Percentiles rank a stretch among this genome's conserved stretches.
phyloP scores from a whole-genome alignment of 768 basidiomycete species.

The Boletus edulis region DNA sequence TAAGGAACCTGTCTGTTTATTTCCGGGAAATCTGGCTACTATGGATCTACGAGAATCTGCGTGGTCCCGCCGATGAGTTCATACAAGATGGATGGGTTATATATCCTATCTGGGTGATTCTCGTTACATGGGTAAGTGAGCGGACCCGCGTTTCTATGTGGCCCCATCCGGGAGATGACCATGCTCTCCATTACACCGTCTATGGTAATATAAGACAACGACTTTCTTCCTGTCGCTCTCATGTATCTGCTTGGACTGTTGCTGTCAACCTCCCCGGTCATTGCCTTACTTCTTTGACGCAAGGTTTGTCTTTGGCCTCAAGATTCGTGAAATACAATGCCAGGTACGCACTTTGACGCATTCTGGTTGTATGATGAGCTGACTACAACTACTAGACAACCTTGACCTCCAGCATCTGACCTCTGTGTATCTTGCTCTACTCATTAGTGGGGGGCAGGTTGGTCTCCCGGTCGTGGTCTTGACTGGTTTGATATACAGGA shows the following conservation, averaged over 20 bases:
- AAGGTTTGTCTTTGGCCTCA: neutral
- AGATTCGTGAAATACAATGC: constrained; percentile 3
- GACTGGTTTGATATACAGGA: constrained; percentile 43
- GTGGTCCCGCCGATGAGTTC: constrained; percentile 6
- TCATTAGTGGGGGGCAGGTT: constrained; percentile 52
- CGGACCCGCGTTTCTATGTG: constrained; percentile 4
- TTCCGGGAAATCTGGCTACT: neutral
- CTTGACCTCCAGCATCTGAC: constrained; percentile 30
- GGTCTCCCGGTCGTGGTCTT: constrained; percentile 48
- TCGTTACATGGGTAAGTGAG: constrained; percentile 2
- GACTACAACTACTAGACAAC: constrained; percentile 3
- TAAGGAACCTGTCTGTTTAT: constrained; percentile 8
- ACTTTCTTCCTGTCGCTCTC: neutral
- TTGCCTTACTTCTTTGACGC: neutral
- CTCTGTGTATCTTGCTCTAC: constrained; percentile 43
- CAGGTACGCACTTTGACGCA: constrained; percentile 11
- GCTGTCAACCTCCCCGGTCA: neutral
- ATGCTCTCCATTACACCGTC: constrained; percentile 9
- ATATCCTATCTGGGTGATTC: constrained; percentile 26
- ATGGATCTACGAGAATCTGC: constrained; percentile 19
- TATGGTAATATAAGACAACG: constrained; percentile 4
- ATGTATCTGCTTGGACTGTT: neutral
- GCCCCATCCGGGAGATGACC: constrained; percentile 2
- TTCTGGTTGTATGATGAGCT: neutral
- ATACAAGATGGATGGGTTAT: constrained; percentile 10